Percentiles rank a stretch among this genome's conserved stretches.
Evolutionary conservation across 306 rosid genomes (phyloP).

Genomic region (Begonia masoniana): DNA sequence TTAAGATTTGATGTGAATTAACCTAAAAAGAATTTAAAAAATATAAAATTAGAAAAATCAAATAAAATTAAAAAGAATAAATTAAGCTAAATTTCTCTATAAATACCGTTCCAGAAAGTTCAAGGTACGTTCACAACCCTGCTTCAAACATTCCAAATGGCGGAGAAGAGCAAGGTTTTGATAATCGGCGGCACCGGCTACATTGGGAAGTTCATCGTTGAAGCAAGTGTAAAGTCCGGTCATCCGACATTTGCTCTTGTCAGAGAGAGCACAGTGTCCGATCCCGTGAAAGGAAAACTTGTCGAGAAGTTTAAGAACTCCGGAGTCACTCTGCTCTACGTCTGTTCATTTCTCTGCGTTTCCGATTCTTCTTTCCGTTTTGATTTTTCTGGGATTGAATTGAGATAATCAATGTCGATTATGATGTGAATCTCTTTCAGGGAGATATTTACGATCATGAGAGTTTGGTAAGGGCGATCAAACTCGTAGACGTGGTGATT

Average conservation of each 20-base stretch:
- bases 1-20: too few relatives aligned
- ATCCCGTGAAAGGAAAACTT: conserved; percentile 45
- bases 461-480: conserved; percentile 58
- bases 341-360: conserved; percentile 5
- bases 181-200: conserved; percentile 90
- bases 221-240: conserved; percentile 65
- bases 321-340: conserved; percentile 52
- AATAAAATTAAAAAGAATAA: too few relatives aligned
- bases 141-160: conserved; percentile 21
- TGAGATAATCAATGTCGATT: neutral
- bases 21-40: too few relatives aligned
- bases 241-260: conserved; percentile 69
- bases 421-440: conserved; percentile 15
- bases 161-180: conserved; percentile 68
- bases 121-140: too few relatives aligned
- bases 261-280: conserved; percentile 52
- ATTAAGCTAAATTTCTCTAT: too few relatives aligned
- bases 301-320: conserved; percentile 31
- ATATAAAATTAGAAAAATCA: too few relatives aligned
- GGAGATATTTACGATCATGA: conserved; percentile 71
- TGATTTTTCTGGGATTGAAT: neutral
- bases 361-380: neutral
- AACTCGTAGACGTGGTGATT: conserved; percentile 78
- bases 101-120: too few relatives aligned
- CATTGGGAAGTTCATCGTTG: conserved; percentile 62